phyloP scores from a whole-genome alignment of 257 asterid species.

The Petrea volubilis region DNA sequence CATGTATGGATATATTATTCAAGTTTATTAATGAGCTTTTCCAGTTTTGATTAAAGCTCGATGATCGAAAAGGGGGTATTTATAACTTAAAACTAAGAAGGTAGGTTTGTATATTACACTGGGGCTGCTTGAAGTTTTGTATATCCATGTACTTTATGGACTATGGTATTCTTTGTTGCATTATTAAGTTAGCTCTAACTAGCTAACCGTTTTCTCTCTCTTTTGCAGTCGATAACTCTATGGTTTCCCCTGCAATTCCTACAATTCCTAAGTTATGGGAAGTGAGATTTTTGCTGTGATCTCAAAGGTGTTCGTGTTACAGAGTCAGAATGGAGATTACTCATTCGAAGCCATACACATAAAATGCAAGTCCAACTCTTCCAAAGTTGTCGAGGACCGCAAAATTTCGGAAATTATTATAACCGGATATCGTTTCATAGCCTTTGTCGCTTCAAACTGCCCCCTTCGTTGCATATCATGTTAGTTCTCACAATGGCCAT shows the following conservation, averaged over 20 bases:
- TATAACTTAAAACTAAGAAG: too few species aligned
- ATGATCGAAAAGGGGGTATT: too few species aligned
- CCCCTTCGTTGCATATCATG: neutral
- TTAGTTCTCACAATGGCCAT: neutral
- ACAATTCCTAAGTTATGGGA: neutral
- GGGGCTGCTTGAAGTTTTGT: too few species aligned
- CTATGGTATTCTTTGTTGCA: neutral
- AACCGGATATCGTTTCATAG: neutral
- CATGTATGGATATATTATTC: too few species aligned
- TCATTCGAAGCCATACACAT: neutral
- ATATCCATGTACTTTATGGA: neutral
- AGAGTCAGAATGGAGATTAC: constrained; percentile 6
- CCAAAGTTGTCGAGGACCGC: constrained; percentile 1
- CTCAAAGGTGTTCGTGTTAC: neutral
- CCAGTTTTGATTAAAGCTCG: too few species aligned
- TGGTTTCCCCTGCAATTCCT: neutral
- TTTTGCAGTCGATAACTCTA: neutral
- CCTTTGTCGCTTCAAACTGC: neutral
- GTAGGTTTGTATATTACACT: too few species aligned
- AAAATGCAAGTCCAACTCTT: neutral
- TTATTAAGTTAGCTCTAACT: neutral
- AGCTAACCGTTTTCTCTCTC: neutral
- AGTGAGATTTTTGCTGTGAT: neutral
- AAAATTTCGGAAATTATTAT: neutral
- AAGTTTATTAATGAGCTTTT: too few species aligned